Evolutionary conservation across 352 stramenopile species (phyloP).

Genomic region (Globisporangium ultimum): DNA sequence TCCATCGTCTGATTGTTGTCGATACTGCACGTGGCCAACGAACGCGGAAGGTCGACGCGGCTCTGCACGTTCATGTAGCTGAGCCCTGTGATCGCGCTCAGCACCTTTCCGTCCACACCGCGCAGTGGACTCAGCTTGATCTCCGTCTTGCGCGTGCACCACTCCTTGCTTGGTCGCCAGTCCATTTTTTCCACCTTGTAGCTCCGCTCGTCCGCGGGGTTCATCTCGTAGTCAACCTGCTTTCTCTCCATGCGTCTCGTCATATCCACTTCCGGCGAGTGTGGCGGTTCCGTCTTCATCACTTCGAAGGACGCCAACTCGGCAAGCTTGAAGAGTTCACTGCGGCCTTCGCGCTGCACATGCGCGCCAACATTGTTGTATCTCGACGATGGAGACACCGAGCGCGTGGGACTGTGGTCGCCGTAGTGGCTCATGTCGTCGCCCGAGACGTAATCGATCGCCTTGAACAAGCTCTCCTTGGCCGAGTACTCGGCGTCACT

Average conservation of each 20-base stretch:
- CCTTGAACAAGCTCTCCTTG: slow-evolving; percentile 58
- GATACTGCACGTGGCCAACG: slow-evolving; percentile 9
- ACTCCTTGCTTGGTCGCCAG: slow-evolving; percentile 40
- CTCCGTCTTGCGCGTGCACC: slow-evolving; percentile 53
- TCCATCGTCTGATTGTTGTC: slow-evolving; percentile 7
- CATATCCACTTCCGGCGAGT: slow-evolving; percentile 12
- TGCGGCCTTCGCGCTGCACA: slow-evolving; percentile 20
- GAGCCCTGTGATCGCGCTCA: slow-evolving; percentile 43
- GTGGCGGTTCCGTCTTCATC: slow-evolving; percentile 59
- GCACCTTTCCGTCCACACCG: slow-evolving; percentile 37
- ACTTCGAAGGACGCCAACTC: slow-evolving; percentile 75
- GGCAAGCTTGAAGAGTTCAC: slow-evolving; percentile 69
- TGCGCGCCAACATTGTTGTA: slow-evolving; percentile 21
- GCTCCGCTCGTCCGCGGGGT: slow-evolving; percentile 7
- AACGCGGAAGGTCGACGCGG: slow-evolving; percentile 16
- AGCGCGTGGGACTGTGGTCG: slow-evolving; percentile 29
- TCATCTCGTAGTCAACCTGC: slow-evolving; percentile 13
- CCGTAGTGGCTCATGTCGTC: slow-evolving; percentile 40
- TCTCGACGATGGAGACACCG: slow-evolving; percentile 19
- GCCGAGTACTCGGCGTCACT: slow-evolving; percentile 45
- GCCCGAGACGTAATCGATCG: slow-evolving; percentile 60
- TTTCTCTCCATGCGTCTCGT: slow-evolving; percentile 3
- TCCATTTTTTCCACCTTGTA: slow-evolving; percentile 25
- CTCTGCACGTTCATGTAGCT: slow-evolving; percentile 56
- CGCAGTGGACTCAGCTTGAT: slow-evolving; percentile 63